Base-by-base conservation (phyloP, 1,284 basidiomycete species). In the Sanghuangporus weigelae region DNA sequence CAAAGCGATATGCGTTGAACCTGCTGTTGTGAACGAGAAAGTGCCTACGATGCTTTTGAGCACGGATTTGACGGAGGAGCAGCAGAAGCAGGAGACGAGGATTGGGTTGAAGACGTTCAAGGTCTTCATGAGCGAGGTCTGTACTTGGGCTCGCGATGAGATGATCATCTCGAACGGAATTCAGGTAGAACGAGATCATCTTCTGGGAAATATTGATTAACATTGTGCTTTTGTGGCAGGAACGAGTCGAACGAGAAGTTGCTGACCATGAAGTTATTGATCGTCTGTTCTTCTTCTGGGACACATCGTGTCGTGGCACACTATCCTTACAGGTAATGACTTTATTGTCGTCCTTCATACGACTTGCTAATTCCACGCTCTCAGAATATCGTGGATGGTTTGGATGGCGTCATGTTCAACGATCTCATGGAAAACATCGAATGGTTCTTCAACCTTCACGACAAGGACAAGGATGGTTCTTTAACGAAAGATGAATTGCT, bases 381-480 rank as follows among this genome's bases (percentile, higher is more conserved):
- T 7, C 73, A 98, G 90, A 95, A 99, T 73, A 81, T 99, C 35
- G 89, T 99, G 7, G 84, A 82, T 44, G 97, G 96, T 1, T 78
- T 99, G 51, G 90, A 97, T 70, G 88, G 89, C 12, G 91, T 98
- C 62, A 93, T 98, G 86, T 93, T 94, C 75, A 96, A 94, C 67
- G 97, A 97, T 73, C 79, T 99, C 66, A 97, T 98, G 94, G 93
- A 95, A 66, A 96, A 93, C 70, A 98, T 98, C 70, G 93, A 97
- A 74, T 98, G 96, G 95, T 96, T 99, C 78, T 98, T 99, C 77
- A 91, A 92, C 68, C 75, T 99, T 58, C 95, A 98, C 69, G 95
- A 98, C 78, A 96, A 96, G 76, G 91, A 98, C 74, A 95, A 93
- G 68, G 95, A 98, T 71, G 95, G 95, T 0, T 95, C 82, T 72